Evolutionary conservation across 345 rosid species (phyloP), one percentile per base, ranked within the genome.

Genomic region (Salix udensis): DNA sequence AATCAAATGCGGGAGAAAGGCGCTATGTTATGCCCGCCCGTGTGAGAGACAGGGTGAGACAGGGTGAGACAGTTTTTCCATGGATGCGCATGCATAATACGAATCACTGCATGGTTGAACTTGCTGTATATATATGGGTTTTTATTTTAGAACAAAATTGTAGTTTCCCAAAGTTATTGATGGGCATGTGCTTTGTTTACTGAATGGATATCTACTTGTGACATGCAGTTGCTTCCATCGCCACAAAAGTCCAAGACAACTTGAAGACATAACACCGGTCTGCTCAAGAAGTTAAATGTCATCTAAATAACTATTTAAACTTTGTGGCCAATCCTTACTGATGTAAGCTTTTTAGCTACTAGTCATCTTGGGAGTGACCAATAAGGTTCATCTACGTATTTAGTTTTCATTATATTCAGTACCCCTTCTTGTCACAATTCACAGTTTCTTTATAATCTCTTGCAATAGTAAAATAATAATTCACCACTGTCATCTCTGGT

Each of bases 221-320:
- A 70, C 42, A 42, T 84, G 84, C 89, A 92, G 97, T 77, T 90
- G 44, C 94, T 92, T 73, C 97, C 97, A 21, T 78, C 91, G 4
- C 89, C 83, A 40, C 81, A 88, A 61, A 90, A 92, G 83, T 77
- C 89, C 8, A 92, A 92, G 90, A 67, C 82, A 39, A 5, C 78
- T 2, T 91, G 86, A 89, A 74, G 81, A 8, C 28, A 46, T 23
- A 50, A 77, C 65, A 62, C 23, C n/a, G 76, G 58, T 72, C 46
- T 65, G 78, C 71, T 48, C 44, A 62, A 53, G 48, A 68, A 80
- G 70, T 67, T 28, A 40, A 46, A 40, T 65, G 77, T 78, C 77
- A 70, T 68, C 76, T 75, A 80, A 82, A 77, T 84, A 84, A 82
- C 71, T 74, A 66, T 72, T 72, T 48, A 50, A 70, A 67, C 73